phyloP scores from a whole-genome alignment of 306 rosid species.

The Prunus mume region DNA sequence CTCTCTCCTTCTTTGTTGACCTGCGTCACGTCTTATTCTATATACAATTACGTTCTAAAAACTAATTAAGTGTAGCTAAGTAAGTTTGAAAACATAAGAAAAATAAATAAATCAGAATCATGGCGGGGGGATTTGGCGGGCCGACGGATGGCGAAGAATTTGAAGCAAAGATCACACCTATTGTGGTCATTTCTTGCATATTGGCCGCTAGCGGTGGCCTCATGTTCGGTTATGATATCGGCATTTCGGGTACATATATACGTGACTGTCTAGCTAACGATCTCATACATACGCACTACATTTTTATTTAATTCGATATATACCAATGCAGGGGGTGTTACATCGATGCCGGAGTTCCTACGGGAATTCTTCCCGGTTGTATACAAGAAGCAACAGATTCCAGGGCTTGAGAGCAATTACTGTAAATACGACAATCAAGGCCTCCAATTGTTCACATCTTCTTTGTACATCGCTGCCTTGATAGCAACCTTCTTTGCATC shows the following conservation, averaged over 20 bases:
- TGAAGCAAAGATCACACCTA: conserved; percentile 45
- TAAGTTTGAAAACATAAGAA: neutral
- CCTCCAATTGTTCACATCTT: conserved; percentile 33
- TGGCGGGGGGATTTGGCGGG: conserved; percentile 35
- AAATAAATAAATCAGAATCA: neutral
- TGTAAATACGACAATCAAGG: conserved; percentile 31
- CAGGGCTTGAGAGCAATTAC: conserved; percentile 23
- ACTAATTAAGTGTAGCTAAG: neutral
- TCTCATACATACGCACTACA: neutral
- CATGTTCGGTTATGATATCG: conserved; percentile 66
- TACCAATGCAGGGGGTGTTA: conserved; percentile 28
- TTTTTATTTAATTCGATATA: neutral
- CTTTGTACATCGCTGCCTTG: conserved; percentile 32
- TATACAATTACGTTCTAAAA: neutral
- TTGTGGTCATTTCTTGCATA: conserved; percentile 48
- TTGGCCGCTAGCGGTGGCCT: conserved; percentile 63
- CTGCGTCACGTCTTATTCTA: neutral
- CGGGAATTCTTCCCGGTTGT: conserved; percentile 26
- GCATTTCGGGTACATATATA: conserved; percentile 44
- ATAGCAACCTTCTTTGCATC: conserved; percentile 28
- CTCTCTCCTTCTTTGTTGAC: neutral
- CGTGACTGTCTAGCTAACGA: too few species aligned
- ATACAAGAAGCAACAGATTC: conserved; percentile 12
- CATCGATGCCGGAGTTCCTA: conserved; percentile 32
- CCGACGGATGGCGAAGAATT: conserved; percentile 13